Conservation (phyloP, 73 alveolate species). For the Breviolum minutum region DNA sequence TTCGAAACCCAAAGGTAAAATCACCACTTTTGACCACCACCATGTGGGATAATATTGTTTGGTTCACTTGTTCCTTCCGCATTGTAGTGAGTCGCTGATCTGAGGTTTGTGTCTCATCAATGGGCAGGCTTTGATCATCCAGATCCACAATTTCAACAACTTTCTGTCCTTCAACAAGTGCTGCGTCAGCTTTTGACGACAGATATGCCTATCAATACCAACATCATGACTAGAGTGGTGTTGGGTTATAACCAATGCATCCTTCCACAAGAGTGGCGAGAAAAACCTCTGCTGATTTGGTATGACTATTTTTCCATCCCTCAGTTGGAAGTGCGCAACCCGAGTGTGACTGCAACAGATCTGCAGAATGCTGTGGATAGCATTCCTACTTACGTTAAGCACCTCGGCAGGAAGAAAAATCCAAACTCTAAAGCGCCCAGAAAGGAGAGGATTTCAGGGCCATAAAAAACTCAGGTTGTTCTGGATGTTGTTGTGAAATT, state of each 20-base stretch:
- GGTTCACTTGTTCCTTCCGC: no score
- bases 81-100: no score
- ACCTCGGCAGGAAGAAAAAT: neutral
- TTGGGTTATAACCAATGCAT: neutral
- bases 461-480: no score
- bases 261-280: neutral
- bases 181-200: neutral
- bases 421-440: neutral
- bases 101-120: neutral
- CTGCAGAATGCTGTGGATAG: slow-evolving; percentile 21
- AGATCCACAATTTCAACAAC: slow-evolving; percentile 3
- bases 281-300: neutral
- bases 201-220: neutral
- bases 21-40: no score
- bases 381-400: neutral
- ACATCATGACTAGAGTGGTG: neutral
- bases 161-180: neutral
- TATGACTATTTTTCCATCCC: neutral
- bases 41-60: no score
- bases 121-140: slow-evolving; percentile 18
- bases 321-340: neutral
- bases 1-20: no score
- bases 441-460: no score
- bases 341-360: neutral
- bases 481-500: no score